These are phyloP conservation scores for Heteromeles arbutifolia DNA, from an alignment of 306 rosid genomes.

Conservation along the genomic window DNA sequence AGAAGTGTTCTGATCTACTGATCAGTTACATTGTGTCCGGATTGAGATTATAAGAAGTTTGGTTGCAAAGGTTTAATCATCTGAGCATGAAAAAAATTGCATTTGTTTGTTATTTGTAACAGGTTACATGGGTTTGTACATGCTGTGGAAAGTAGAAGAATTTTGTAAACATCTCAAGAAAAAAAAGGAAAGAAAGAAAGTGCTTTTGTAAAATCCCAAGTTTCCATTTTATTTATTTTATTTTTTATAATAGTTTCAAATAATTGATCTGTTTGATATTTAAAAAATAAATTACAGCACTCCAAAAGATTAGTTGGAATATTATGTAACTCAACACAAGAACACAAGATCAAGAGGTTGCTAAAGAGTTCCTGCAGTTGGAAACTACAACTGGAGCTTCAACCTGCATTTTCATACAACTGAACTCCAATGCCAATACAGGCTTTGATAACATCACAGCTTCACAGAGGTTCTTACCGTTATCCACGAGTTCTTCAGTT, in stretches of 20 bases:
- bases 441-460: slow-evolving; percentile 73
- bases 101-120: slow-evolving; percentile 25
- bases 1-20: slow-evolving; percentile 40
- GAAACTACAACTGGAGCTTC: slow-evolving; percentile 67
- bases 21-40: slow-evolving; percentile 11
- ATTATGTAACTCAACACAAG: not conserved
- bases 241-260: not conserved
- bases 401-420: slow-evolving; percentile 76
- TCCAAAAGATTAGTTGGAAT: not conserved
- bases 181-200: slow-evolving; percentile 4
- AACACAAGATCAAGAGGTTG: slow-evolving; percentile 19
- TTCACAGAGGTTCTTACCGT: slow-evolving; percentile 28
- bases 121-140: slow-evolving; percentile 12
- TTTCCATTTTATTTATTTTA: not conserved
- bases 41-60: slow-evolving; percentile 37
- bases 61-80: slow-evolving; percentile 16
- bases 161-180: slow-evolving; percentile 34
- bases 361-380: slow-evolving; percentile 22
- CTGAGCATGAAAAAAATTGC: slow-evolving; percentile 20
- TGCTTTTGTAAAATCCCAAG: slow-evolving; percentile 1
- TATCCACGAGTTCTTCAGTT: slow-evolving; percentile 15
- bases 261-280: not conserved
- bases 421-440: slow-evolving; percentile 68
- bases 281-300: too few relatives aligned
- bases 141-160: slow-evolving; percentile 20